phyloP scores from a whole-genome alignment of 768 basidiomycete species.

The Goffeauzyma gilvescens region DNA sequence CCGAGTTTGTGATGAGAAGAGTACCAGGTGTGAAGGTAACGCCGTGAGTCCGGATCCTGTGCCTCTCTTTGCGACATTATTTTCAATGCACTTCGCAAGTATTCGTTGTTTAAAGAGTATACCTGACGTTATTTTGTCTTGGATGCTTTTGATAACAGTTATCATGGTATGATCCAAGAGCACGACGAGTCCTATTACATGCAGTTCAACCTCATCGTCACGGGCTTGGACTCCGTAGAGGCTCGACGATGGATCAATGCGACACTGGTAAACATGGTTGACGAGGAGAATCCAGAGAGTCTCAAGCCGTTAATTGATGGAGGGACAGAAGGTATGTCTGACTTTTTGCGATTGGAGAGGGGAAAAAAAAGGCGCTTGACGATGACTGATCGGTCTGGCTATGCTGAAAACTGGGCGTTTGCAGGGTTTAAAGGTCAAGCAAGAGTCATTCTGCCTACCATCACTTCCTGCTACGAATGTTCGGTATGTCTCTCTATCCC shows the following conservation, averaged over 20 bases:
- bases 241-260: slow-evolving; percentile 98
- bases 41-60: slow-evolving; percentile 44
- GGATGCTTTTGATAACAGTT: slow-evolving; percentile 45
- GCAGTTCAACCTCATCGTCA: slow-evolving; percentile 92
- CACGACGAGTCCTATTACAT: slow-evolving; percentile 86
- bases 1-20: slow-evolving; percentile 89
- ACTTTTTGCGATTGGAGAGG: slow-evolving; percentile 1
- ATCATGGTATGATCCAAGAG: slow-evolving; percentile 95
- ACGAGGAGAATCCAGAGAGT: slow-evolving; percentile 78
- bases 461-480: slow-evolving; percentile 95
- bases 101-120: too few relatives aligned
- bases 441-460: slow-evolving; percentile 81
- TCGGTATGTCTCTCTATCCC: slow-evolving; percentile 35
- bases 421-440: slow-evolving; percentile 96
- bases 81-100: not conserved
- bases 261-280: slow-evolving; percentile 83
- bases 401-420: not conserved
- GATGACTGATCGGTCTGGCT: not conserved
- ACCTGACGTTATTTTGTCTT: not conserved
- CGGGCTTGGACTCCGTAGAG: slow-evolving; percentile 91
- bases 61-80: not conserved
- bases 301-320: slow-evolving; percentile 95
- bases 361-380: not conserved
- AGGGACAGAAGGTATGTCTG: slow-evolving; percentile 95
- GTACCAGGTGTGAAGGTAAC: slow-evolving; percentile 93